Evolutionary conservation across 768 basidiomycete genomes (phyloP).

Genomic region (Amanita subjunquillea): DNA sequence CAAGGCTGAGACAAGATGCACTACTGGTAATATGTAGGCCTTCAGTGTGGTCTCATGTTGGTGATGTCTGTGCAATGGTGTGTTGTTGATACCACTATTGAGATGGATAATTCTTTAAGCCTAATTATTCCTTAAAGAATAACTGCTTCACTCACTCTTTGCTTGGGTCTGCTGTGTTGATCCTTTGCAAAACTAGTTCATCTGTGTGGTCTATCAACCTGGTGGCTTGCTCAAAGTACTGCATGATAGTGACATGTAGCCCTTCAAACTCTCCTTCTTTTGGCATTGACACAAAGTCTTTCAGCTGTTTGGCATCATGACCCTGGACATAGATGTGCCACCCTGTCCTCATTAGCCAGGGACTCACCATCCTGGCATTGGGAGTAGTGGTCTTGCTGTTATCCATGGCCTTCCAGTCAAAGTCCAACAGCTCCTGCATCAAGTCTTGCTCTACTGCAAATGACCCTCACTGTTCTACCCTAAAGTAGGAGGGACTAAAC

Average conservation of each 20-base stretch:
- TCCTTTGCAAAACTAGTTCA: conserved; percentile 8
- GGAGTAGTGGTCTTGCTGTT: not conserved
- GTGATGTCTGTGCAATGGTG: conserved; percentile 13
- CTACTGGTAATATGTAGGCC: conserved; percentile 8
- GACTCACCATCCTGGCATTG: not conserved
- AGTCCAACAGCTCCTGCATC: not conserved
- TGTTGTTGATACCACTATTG: conserved; percentile 12
- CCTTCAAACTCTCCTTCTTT: not conserved
- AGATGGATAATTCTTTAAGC: no score
- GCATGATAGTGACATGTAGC: no score
- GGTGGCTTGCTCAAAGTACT: conserved; percentile 1
- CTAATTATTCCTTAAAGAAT: no score
- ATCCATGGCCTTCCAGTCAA: no score
- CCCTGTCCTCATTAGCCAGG: not conserved
- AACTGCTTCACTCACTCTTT: not conserved
- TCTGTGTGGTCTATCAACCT: conserved; percentile 6
- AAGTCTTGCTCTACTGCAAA: not conserved
- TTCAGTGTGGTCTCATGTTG: conserved; percentile 6
- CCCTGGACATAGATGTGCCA: conserved; percentile 1
- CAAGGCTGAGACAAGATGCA: conserved; percentile 8
- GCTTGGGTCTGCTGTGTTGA: conserved; percentile 7
- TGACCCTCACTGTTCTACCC: no score
- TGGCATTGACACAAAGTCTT: not conserved
- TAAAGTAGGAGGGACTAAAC: no score
- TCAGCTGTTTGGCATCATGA: not conserved